Percentiles rank a stretch among this genome's conserved stretches.
These are phyloP conservation scores for Thoreauomyces humboldtii DNA, from an alignment of 192 early-diverging fungal species.

Conservation along the genomic window DNA sequence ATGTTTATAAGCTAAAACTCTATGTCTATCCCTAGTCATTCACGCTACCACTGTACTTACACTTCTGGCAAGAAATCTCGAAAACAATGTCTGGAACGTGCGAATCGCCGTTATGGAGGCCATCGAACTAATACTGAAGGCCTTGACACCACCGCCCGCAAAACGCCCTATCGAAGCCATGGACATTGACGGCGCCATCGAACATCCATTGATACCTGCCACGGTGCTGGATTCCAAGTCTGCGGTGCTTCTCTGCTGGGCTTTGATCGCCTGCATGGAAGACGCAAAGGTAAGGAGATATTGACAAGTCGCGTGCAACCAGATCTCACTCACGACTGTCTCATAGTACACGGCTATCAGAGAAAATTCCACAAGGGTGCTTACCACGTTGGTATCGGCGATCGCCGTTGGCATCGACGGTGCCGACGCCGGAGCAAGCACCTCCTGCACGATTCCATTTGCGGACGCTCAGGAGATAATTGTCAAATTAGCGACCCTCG, in stretches of 20 bases:
- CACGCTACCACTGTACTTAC: constrained; percentile 42
- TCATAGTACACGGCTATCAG: constrained; percentile 39
- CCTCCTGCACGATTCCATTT: background rate
- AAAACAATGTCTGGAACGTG: constrained; percentile 82
- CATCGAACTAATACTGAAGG: constrained; percentile 54
- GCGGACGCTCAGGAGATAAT: background rate
- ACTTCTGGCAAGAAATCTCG: constrained; percentile 50
- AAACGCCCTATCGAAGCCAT: background rate
- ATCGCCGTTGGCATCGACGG: background rate
- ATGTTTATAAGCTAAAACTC: too few species aligned
- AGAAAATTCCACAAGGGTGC: constrained; percentile 21
- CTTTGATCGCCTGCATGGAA: constrained; percentile 5
- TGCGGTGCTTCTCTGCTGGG: constrained; percentile 3
- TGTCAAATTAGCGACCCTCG: background rate
- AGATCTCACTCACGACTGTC: background rate
- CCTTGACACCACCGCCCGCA: constrained; percentile 1
- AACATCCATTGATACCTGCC: background rate
- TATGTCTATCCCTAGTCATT: too few species aligned
- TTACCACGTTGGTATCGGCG: constrained; percentile 16
- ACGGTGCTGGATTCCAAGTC: too few species aligned
- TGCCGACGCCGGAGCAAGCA: background rate
- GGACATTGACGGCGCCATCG: background rate
- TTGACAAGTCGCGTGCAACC: background rate
- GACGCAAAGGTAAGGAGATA: constrained; percentile 33
- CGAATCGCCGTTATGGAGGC: constrained; percentile 68